phyloP scores from a whole-genome alignment of 441 rosid species.

The Kokia cookei region DNA sequence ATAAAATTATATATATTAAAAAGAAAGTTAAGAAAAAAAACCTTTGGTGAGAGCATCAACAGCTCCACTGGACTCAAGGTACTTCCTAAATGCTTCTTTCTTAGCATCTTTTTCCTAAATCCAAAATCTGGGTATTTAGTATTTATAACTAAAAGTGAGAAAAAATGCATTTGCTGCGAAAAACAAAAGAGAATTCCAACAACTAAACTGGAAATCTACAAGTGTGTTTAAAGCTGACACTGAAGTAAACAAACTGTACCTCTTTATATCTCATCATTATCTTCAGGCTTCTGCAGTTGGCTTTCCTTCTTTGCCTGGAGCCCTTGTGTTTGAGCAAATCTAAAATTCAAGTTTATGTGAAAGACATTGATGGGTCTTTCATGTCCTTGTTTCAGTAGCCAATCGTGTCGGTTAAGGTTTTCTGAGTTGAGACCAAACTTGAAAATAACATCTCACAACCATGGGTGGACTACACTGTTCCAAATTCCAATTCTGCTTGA shows the following conservation, averaged over 20 bases:
- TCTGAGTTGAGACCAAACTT: background rate
- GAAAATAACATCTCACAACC: background rate
- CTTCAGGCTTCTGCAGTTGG: slow-evolving; percentile 4
- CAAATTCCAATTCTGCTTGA: background rate
- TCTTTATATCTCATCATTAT: slow-evolving; percentile 62
- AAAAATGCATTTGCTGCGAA: background rate
- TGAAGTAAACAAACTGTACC: slow-evolving; percentile 15
- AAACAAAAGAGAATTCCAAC: background rate
- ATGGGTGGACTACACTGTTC: background rate
- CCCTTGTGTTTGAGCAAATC: background rate
- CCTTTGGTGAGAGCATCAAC: slow-evolving; percentile 87
- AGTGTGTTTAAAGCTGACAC: background rate
- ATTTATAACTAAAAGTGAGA: background rate
- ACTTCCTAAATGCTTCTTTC: slow-evolving; percentile 88
- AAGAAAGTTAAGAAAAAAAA: background rate
- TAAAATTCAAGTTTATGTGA: background rate
- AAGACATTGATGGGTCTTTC: background rate
- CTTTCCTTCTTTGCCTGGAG: slow-evolving; percentile 3
- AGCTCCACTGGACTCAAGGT: slow-evolving; percentile 81
- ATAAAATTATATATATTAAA: background rate
- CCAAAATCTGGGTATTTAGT: background rate
- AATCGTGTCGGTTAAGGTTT: background rate
- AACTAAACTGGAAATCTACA: background rate
- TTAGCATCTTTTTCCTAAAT: slow-evolving; percentile 83
- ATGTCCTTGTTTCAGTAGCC: background rate